Conservation (phyloP, 495 filamentous ascomycete species). For the Xylaria bambusicola region DNA sequence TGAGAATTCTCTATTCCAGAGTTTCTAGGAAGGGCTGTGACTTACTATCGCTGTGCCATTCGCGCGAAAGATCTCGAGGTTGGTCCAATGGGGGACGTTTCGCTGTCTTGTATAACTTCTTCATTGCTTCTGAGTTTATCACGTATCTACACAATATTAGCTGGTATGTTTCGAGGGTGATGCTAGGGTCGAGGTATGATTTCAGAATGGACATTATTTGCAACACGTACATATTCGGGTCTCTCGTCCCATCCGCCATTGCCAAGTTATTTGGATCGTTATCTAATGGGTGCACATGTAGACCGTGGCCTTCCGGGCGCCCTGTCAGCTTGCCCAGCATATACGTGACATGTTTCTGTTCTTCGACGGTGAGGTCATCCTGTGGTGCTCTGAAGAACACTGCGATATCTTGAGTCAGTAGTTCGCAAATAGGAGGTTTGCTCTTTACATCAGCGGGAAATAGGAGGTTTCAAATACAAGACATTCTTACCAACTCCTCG, state of each 20-base stretch:
- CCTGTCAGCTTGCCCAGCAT: constrained; percentile 43
- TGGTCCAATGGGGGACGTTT: constrained; percentile 31
- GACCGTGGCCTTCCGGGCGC: constrained; percentile 42
- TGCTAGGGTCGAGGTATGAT: too few relatives aligned
- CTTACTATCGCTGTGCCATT: constrained; percentile 50
- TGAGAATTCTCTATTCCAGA: not conserved
- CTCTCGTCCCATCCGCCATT: constrained; percentile 43
- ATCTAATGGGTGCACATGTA: constrained; percentile 47
- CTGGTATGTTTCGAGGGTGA: too few relatives aligned
- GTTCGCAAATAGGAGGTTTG: not conserved
- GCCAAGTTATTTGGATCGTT: constrained; percentile 45
- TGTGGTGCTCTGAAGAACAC: constrained; percentile 56
- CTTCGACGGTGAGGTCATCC: constrained; percentile 40
- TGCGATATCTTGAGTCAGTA: not conserved
- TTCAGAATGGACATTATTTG: too few relatives aligned
- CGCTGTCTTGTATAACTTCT: constrained; percentile 49
- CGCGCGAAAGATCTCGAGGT: constrained; percentile 40
- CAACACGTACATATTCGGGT: constrained; percentile 37
- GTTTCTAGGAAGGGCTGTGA: not conserved
- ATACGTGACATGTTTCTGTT: constrained; percentile 44
- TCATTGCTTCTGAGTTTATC: constrained; percentile 48
- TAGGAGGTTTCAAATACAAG: not conserved
- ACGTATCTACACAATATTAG: constrained; percentile 36
- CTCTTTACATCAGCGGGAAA: not conserved
- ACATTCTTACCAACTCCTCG: constrained; percentile 50